Base-by-base conservation (phyloP, 768 basidiomycete species). In the Tulasnella sp. region DNA sequence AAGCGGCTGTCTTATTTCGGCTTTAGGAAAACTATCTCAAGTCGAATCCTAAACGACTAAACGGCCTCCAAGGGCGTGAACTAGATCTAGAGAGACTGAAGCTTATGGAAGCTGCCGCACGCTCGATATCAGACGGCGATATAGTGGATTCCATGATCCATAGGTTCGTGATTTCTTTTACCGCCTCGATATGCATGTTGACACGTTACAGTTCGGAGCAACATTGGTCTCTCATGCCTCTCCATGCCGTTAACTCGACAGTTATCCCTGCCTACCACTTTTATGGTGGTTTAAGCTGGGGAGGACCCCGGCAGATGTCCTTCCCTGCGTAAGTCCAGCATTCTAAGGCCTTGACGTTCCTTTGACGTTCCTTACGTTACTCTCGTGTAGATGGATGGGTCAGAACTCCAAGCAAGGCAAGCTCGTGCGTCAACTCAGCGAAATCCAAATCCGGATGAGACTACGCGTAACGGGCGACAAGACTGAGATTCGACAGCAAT, bases 401-500 rank as follows among this genome's bases (percentile, higher is more conserved):
- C 91, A 98, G 66, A 98, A 98, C 69, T 98, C 96, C 57, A 94
- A 93, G 65, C 84, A 87, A 68, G 75, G 65, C 62, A 96, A 94
- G 65, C 76, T 97, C 0, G 73, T 67, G 54, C 78, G 93, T 35
- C 83, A 86, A 61, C 74, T 99, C 15, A 78, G 77, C 35, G 96
- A 99, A 59, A 82, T 97, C 8, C 94, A 98, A 68, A 86, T 90
- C 41, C 84, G 85, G 48, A 96, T 98, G 96, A 83, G 96, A 2
- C 76, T 98, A 58, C 86, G 84, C 64, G 87, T 92, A 0, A 94
- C 93, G 6, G 92, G 89, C 5, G 82, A 94, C 70, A 85, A 85
- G 69, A 68, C 75, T 5, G 94, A 98, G 69, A 89, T 98, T 62
- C 77, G 96, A 49, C 85, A 90, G 67, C 82, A 82, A 19, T 99